Base-by-base conservation (phyloP, 768 basidiomycete species). In the Trametes villosa region DNA sequence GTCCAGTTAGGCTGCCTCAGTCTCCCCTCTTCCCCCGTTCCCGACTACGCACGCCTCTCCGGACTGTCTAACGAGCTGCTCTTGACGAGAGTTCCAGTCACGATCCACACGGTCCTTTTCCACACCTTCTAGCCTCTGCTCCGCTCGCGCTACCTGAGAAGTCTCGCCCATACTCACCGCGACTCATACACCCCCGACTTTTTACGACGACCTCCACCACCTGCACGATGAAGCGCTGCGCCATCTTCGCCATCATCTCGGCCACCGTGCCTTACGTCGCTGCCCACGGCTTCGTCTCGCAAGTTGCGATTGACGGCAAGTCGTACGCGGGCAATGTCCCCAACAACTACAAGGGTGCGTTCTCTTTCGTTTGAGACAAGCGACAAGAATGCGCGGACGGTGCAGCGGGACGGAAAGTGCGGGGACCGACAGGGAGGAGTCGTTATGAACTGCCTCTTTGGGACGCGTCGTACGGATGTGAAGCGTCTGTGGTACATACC, bases 251-350 rank as follows among this genome's bases (percentile, higher is more conserved):
- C 33, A 40, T 63, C 13, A 22, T 70, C 47, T 57, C 71, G 46
- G 60, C 63, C 27, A 34, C 68, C 20, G 38, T 61, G n/a, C 65
- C 70, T 4, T 63, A 53, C 53, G 76, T 72, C 22, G 66, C 68
- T 15, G 81, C 77, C 18, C 82, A 83, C 54, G 82, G 82, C 7
- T 82, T 76, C 59, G 64, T 83, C 31, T 73, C 72, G 4, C 65
- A 72, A 52, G 72, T 84, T 20, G 64, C 68, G 40, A 76, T 84
- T 27, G 80, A 81, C 46, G 81, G 82, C 42, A 74, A 71, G 49
- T 53, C 58, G 9, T 83, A 82, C 70, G 31, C 62, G 45, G 82
- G 81, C 55, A 79, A 81, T 61, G 65, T 71, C 6, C 80, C 80
- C 51, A 75, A 76, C 56, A 74, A 77, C n/a, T 60, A 75, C 52